Evolutionary conservation across 345 rosid genomes (phyloP), one percentile per base, ranked within the genome.

Genomic region (Iberis pinnata): DNA sequence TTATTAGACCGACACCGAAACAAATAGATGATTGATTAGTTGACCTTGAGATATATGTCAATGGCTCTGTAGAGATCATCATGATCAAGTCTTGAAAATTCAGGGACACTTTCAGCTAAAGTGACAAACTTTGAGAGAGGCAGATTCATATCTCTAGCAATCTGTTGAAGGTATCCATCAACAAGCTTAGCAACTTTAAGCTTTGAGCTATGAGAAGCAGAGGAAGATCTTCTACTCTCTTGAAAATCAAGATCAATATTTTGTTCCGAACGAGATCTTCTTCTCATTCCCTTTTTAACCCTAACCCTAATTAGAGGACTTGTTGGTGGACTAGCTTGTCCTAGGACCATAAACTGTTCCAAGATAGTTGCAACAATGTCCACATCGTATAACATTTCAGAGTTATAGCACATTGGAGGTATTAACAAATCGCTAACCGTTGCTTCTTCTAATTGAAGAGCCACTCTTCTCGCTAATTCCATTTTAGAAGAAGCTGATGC

Each of bases 41-140:
- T 65, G 80, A 92, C 98, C 98, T 88, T 88, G 75, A 92, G 98
- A 68, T 80, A 92, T 69, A 83, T 81, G 81, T 88, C 98, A 65
- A 92, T 83, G 22, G 96, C 98, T 61, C 76, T 67, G 76, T 92
- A 92, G 44, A 92, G 93, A 70, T 88, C 98, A 63, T 88, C 95
- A 47, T 92, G 98, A 52, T 80, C 89, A 40, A 64, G 73, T 70
- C 98, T 77, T 4, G 98, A 86, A 46, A 88, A 92, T 41, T 81
- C 83, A 9, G 96, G 98, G 16, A 83, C 72, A 40, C 80, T 58
- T 75, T 83, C 86, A n/a, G 96, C 95, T 20, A 88, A 39, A 15
- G 81, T 66, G 26, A 88, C 74, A 71, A 88, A 85, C 71, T 83
- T 92, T 4, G 93, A 76, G 52, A 92, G 78, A 2, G 86, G 86